Percentiles rank a stretch among this genome's conserved stretches.
Evolutionary conservation across 1,284 basidiomycete genomes (phyloP).

Genomic region (Ceratobasidium papillatum): DNA sequence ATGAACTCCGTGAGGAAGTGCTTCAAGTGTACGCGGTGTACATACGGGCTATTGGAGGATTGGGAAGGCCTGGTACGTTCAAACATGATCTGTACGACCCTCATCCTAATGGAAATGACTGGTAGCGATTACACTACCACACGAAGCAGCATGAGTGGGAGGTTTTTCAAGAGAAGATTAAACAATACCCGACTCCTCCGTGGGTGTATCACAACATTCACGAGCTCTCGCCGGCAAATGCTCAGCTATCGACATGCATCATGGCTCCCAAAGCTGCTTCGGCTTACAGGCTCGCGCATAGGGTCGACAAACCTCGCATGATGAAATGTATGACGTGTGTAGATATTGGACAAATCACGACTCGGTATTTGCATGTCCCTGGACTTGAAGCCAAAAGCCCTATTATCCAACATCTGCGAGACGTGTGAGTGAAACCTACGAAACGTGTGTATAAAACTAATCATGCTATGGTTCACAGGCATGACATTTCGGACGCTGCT

Average conservation of each 20-base stretch:
- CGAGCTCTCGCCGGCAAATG: neutral
- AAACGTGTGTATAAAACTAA: too few relatives aligned
- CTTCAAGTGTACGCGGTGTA: neutral
- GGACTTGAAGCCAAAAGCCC: neutral
- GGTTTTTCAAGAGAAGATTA: neutral
- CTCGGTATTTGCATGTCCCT: too few relatives aligned
- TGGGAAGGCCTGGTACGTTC: neutral
- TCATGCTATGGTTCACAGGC: too few relatives aligned
- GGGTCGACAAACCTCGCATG: too few relatives aligned
- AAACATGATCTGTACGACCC: neutral
- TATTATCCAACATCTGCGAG: neutral
- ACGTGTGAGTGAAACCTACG: neutral
- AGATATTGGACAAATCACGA: neutral
- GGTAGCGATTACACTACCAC: neutral
- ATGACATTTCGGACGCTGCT: too few relatives aligned
- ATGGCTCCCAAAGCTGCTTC: neutral
- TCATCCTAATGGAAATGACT: neutral
- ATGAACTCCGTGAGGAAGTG: neutral
- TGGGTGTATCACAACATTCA: neutral
- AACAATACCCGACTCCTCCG: neutral
- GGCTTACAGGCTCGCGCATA: too few relatives aligned
- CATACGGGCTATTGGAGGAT: neutral
- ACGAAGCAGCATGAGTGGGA: neutral
- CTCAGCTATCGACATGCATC: neutral
- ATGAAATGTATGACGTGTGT: too few relatives aligned